Evolutionary conservation across 345 rosid species (phyloP), one percentile per base, ranked within the genome.

Genomic region (Gossypium ekmanianum): DNA sequence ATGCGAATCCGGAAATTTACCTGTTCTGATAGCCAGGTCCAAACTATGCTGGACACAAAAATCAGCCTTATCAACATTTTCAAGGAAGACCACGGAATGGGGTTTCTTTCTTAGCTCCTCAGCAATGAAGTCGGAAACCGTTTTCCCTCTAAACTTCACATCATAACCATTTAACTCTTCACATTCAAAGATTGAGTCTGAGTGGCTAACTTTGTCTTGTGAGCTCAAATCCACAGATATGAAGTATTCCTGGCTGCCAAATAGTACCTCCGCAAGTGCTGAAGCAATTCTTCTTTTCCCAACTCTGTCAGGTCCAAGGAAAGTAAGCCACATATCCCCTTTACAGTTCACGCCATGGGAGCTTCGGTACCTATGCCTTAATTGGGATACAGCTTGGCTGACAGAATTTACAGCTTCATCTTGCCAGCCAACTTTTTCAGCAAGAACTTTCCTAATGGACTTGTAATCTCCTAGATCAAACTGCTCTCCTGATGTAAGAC

Each of bases 61-160:
- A 81, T 90, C 95, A 9, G 94, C 91, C 80, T 86, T 84, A n/a
- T 92, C 94, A 7, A 89, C 66, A 64, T 89, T 87, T 59, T 90
- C 90, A 4, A 92, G 83, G 77, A 90, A 85, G 72, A 92, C 84
- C 27, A 90, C 85, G 4, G 90, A 83, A 61, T 66, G 55, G 5
- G 83, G 89, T n/a, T 82, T 85, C 83, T 68, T 84, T 0, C 83
- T 80, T 73, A 92, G 76, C 84, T 92, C 90, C 9, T 76, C 76
- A 8, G 84, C 85, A 10, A 92, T 74, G 74, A 71, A 81, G 68
- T 90, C 95, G 50, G 85, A 83, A 26, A 81, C 75, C 16, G 86
- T 87, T 63, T 79, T 88, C 7, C 88, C 89, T 79, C 90, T 64
- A 74, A 81, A 81, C 54, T 79, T 78, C 64, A 56, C 54, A 56